Conservation (phyloP, 108 stramenopile species). For the Conticribra weissflogii region DNA sequence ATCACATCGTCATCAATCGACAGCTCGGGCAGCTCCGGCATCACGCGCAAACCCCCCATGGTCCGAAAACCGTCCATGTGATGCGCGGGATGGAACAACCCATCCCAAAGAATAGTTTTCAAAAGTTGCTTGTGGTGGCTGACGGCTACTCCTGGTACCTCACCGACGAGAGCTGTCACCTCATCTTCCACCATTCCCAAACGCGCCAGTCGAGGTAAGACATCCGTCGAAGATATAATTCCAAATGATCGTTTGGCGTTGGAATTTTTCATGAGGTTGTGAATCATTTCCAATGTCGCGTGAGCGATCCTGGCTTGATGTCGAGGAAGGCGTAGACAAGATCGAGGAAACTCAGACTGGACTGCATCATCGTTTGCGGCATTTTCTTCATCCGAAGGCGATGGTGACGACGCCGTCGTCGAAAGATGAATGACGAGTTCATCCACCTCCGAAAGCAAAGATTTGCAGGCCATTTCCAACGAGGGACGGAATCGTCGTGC, state of each 20-base stretch:
- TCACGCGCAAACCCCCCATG: constrained; percentile 34
- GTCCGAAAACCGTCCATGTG: constrained; percentile 80
- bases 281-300: constrained; percentile 20
- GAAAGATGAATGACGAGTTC: neutral
- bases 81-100: constrained; percentile 58
- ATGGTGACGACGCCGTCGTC: neutral
- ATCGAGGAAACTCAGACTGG: no score
- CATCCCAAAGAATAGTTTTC: constrained; percentile 47
- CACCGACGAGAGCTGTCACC: no score
- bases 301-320: constrained; percentile 10
- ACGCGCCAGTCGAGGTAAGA: constrained; percentile 30
- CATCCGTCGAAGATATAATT: constrained; percentile 16
- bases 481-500: constrained; percentile 16
- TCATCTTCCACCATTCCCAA: constrained; percentile 19
- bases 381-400: neutral
- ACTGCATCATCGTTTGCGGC: neutral
- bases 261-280: constrained; percentile 1
- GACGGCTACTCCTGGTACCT: no score
- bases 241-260: constrained; percentile 35
- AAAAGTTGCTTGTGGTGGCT: constrained; percentile 26
- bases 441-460: constrained; percentile 24
- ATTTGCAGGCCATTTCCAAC: constrained; percentile 23
- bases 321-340: neutral
- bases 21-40: neutral
- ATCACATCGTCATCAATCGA: neutral